A percentile compares a stretch with the other conserved stretches of the same genome.
These are phyloP conservation scores for Suillus sp. DNA, from an alignment of 768 basidiomycete species.

Conservation along the genomic window DNA sequence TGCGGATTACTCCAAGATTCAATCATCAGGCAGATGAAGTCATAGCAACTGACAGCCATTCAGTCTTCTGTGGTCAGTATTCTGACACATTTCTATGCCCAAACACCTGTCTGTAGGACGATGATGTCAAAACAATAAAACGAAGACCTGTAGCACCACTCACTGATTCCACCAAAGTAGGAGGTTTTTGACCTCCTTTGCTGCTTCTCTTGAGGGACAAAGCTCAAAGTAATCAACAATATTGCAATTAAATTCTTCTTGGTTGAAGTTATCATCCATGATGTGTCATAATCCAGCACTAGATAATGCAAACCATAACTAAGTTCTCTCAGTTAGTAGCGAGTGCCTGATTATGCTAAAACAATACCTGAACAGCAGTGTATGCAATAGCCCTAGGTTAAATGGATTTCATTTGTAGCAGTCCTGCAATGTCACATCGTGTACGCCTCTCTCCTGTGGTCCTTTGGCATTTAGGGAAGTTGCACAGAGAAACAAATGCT, in stretches of 20 bases:
- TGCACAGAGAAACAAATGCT: too few species aligned
- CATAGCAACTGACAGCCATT: conserved; percentile 6
- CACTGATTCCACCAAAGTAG: conserved; percentile 20
- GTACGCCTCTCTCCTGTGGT: conserved; percentile 12
- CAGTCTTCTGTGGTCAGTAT: conserved; percentile 3
- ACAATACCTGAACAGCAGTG: conserved; percentile 26
- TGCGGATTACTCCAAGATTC: too few species aligned
- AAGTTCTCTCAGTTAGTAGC: background rate
- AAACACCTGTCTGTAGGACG: too few species aligned
- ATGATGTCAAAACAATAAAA: background rate
- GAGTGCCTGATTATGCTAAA: conserved; percentile 5
- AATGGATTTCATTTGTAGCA: conserved; percentile 14
- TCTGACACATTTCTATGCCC: background rate
- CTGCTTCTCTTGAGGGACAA: background rate
- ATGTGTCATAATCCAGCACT: conserved; percentile 10
- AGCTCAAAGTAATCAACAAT: conserved; percentile 23
- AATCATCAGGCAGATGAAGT: too few species aligned
- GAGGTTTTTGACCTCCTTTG: background rate
- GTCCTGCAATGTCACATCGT: conserved; percentile 7
- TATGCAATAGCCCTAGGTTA: conserved; percentile 28
- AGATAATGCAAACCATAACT: conserved; percentile 23
- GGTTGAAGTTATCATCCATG: conserved; percentile 14
- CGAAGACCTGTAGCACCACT: conserved; percentile 1
- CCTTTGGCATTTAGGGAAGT: conserved; percentile 9
- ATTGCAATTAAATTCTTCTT: conserved; percentile 18